These are phyloP conservation scores for Xenoacremonium recifei DNA, from an alignment of 2,329 filamentous ascomycete genomes.

Conservation along the genomic window DNA sequence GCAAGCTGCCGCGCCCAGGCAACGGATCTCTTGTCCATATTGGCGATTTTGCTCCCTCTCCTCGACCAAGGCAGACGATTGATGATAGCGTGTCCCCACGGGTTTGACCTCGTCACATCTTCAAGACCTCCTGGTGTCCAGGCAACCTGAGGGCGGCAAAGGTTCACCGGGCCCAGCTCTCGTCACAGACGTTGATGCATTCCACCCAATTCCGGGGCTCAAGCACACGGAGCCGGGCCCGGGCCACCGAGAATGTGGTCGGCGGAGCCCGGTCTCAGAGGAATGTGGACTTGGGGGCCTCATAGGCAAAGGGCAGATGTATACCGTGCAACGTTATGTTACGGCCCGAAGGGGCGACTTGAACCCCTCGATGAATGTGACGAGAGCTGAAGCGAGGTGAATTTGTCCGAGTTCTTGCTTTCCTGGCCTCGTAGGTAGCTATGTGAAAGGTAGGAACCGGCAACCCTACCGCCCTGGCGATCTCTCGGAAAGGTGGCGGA, in stretches of 20 bases:
- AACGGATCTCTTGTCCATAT: slow-evolving; percentile 5
- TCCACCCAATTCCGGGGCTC: slow-evolving; percentile 17
- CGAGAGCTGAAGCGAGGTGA: not conserved
- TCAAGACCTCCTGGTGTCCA: slow-evolving; percentile 17
- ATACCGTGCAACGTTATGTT: slow-evolving; percentile 9
- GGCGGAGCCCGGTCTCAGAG: slow-evolving; percentile 14
- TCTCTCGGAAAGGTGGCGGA: too few species aligned
- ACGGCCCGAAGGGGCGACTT: slow-evolving; percentile 8
- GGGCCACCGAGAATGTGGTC: slow-evolving; percentile 21
- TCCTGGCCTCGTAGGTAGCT: too few species aligned
- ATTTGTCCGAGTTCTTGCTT: not conserved
- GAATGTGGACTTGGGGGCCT: slow-evolving; percentile 25
- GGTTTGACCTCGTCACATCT: slow-evolving; percentile 11
- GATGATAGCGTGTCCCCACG: slow-evolving; percentile 8
- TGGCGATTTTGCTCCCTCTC: slow-evolving; percentile 5
- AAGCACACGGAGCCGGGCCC: slow-evolving; percentile 19
- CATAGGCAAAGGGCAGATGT: slow-evolving; percentile 13
- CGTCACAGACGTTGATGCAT: slow-evolving; percentile 19
- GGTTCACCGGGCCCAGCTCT: slow-evolving; percentile 7
- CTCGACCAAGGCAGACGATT: slow-evolving; percentile 2
- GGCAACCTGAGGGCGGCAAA: slow-evolving; percentile 14
- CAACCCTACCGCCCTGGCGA: too few species aligned
- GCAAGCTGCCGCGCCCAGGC: not conserved
- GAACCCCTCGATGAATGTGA: not conserved
- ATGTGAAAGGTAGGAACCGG: too few species aligned